These are phyloP conservation scores for Cylindrotheca closterium DNA, from an alignment of 108 stramenopile genomes.

Conservation along the genomic window DNA sequence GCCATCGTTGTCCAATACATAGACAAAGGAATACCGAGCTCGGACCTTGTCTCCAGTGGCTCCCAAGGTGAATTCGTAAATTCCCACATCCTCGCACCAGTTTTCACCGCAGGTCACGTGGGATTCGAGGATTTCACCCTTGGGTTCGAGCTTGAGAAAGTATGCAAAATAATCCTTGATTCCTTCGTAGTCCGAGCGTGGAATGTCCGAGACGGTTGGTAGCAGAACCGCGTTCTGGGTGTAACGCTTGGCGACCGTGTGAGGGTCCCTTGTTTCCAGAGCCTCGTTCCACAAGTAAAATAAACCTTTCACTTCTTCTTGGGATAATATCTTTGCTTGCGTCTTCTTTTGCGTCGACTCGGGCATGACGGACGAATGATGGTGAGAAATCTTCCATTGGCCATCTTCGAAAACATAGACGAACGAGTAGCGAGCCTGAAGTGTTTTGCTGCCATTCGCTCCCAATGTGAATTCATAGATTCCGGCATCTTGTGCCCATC, in stretches of 20 bases:
- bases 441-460: slow-evolving; percentile 30
- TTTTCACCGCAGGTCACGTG: slow-evolving; percentile 33
- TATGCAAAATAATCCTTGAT: slow-evolving; percentile 51
- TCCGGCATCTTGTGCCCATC: slow-evolving; percentile 38
- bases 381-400: too few relatives aligned
- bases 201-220: slow-evolving; percentile 30
- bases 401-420: slow-evolving; percentile 28
- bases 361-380: slow-evolving; percentile 58
- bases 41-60: slow-evolving; percentile 21
- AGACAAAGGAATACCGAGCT: slow-evolving; percentile 46
- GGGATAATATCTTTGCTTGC: neutral
- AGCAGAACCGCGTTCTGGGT: slow-evolving; percentile 11
- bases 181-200: neutral
- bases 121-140: slow-evolving; percentile 44
- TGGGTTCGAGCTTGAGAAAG: slow-evolving; percentile 53
- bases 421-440: slow-evolving; percentile 51
- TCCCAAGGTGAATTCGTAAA: neutral
- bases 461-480: slow-evolving; percentile 65
- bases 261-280: neutral
- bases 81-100: neutral
- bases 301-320: too few relatives aligned
- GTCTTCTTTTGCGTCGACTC: slow-evolving; percentile 20
- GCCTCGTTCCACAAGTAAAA: neutral
- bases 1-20: slow-evolving; percentile 49
- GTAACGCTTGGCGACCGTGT: neutral